Evolutionary conservation across 306 rosid species (phyloP), one percentile per base, ranked within the genome.

Genomic region (Dryas drummondii): DNA sequence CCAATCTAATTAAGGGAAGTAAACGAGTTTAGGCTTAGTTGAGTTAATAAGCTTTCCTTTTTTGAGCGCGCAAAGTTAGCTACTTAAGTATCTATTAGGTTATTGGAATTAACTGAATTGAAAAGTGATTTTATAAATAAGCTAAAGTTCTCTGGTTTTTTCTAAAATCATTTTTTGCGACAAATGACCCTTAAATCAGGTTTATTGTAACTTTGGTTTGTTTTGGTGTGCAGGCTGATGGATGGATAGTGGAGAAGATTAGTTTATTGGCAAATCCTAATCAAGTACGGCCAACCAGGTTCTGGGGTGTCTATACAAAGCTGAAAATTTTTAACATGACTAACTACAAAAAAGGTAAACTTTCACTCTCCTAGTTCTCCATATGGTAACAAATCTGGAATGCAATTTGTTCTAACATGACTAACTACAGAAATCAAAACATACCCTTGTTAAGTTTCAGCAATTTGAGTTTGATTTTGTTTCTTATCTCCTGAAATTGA

Each of bases 261-360:
- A 96, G 82, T 82, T 86, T 96, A 66, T 84, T 96, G 83, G 98
- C 92, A 40, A 96, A 96, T 77, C 99, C 99, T 49, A 96, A 96
- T 85, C 93, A 91, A 77, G 90, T 92, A 10, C 93, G 93, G 69
- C 99, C 99, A 0, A 87, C 74, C 83, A 89, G 99, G 70, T 96
- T 96, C 82, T 96, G 99, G 99, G 98, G 99, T 81, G 98, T 96
- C 66, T 96, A 96, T 78, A 96, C 99, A 5, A 96, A 96, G 90
- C 85, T 96, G 67, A 96, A 88, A 79, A 88, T 96, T 49, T 96
- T 96, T 81, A 94, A 96, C 90, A 90, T 96, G 99, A 96, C 96
- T 70, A 74, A 89, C 68, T 96, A 96, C 84, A 87, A 81, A 81
- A 96, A 92, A 92, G 99, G 99, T 90, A 66, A 68, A 47, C 27